These are phyloP conservation scores for Pseudocercospora fijiensis DNA, from an alignment of 2,329 filamentous ascomycete species.

Conservation along the genomic window DNA sequence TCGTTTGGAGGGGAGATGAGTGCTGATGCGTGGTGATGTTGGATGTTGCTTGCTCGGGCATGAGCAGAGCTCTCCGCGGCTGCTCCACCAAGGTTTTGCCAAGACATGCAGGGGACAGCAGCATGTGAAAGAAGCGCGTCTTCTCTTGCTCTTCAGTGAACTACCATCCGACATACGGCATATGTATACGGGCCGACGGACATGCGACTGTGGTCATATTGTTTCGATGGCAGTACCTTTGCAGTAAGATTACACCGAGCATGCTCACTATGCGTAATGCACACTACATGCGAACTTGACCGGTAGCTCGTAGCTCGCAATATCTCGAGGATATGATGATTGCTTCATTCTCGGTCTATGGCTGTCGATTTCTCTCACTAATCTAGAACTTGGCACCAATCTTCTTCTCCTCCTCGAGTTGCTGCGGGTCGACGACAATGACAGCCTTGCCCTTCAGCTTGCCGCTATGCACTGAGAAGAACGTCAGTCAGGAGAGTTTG, in stretches of 20 bases:
- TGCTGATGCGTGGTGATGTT: background rate
- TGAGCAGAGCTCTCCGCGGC: background rate
- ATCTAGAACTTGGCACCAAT: conserved; percentile 38
- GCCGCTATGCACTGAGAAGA: conserved; percentile 46
- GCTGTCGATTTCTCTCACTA: conserved; percentile 2
- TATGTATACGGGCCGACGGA: too few relatives aligned
- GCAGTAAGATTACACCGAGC: too few relatives aligned
- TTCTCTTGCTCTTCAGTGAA: background rate
- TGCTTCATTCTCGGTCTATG: background rate
- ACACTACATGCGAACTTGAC: too few relatives aligned
- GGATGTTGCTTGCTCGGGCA: background rate
- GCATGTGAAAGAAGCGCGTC: background rate
- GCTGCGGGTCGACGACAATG: conserved; percentile 52
- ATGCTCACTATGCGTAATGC: too few relatives aligned
- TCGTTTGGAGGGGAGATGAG: background rate
- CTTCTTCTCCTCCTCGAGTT: conserved; percentile 48
- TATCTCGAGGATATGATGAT: too few relatives aligned
- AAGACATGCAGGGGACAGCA: background rate
- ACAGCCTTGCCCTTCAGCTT: conserved; percentile 58
- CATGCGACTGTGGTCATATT: too few relatives aligned
- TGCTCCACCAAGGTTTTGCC: background rate
- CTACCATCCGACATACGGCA: background rate
- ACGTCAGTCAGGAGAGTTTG: background rate
- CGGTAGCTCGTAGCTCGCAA: too few relatives aligned
- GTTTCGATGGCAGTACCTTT: too few relatives aligned